phyloP scores from a whole-genome alignment of 371 early-diverging fungal species.

The Rhizomucor pusillus region DNA sequence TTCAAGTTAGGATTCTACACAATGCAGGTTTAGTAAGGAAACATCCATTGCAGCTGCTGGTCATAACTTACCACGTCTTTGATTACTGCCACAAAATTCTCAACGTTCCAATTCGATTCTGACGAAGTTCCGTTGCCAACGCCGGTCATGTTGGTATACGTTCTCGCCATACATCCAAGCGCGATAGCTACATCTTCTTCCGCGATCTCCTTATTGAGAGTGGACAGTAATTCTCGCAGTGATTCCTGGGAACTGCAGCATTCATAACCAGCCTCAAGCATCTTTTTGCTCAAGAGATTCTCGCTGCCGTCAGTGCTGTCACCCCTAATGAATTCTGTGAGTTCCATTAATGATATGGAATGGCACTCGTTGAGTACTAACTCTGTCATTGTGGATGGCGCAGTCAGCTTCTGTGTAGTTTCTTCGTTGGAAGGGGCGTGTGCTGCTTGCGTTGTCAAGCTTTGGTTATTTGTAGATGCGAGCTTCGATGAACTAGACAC shows the following conservation, averaged over 20 bases:
- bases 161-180: conserved; percentile 70
- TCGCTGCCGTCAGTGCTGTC: conserved; percentile 25
- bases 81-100: conserved; percentile 57
- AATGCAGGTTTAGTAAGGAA: conserved; percentile 2
- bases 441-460: conserved; percentile 6
- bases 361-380: too few species aligned
- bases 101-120: conserved; percentile 65
- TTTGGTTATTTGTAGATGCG: conserved; percentile 1
- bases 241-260: conserved; percentile 50
- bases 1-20: conserved; percentile 55
- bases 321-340: conserved; percentile 1
- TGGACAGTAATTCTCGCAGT: conserved; percentile 42
- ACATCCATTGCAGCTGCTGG: neutral
- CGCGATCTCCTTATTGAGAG: conserved; percentile 15
- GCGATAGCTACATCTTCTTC: conserved; percentile 73
- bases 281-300: conserved; percentile 43
- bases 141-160: conserved; percentile 53
- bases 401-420: too few species aligned
- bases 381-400: too few species aligned
- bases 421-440: too few species aligned
- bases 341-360: too few species aligned
- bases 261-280: conserved; percentile 59
- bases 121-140: conserved; percentile 33
- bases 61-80: conserved; percentile 50
- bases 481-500: too few species aligned